Evolutionary conservation across 2,329 filamentous ascomycete species (phyloP).

Genomic region (Drechslerella coelobrocha): DNA sequence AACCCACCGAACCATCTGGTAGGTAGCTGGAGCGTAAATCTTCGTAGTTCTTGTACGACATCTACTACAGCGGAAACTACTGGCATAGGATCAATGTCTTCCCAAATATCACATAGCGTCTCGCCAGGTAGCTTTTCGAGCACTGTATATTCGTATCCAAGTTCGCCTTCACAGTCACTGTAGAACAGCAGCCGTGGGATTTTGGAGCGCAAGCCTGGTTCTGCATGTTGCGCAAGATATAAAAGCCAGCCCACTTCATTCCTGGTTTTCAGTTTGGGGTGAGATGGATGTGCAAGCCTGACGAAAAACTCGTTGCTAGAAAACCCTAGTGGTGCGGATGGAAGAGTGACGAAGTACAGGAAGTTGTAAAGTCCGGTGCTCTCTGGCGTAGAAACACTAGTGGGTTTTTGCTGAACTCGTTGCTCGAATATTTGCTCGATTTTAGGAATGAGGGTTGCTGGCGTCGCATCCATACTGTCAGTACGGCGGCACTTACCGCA

Average conservation of each 20-base stretch:
- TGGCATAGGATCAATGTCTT: conserved; percentile 21
- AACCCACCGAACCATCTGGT: conserved; percentile 32
- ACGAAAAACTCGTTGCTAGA: conserved; percentile 37
- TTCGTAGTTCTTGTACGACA: conserved; percentile 23
- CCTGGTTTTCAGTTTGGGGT: conserved; percentile 38
- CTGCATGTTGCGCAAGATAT: conserved; percentile 24
- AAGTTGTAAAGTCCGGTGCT: conserved; percentile 30
- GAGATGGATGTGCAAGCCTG: conserved; percentile 25
- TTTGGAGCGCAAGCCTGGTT: conserved; percentile 8
- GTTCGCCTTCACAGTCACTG: conserved; percentile 23
- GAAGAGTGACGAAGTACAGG: conserved; percentile 30
- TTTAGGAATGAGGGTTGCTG: conserved; percentile 17
- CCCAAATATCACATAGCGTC: conserved; percentile 39
- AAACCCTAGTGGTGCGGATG: conserved; percentile 17
- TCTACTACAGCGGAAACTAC: conserved; percentile 36
- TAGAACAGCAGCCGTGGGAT: conserved; percentile 33
- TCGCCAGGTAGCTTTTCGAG: conserved; percentile 37
- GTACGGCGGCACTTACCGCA: too few species aligned
- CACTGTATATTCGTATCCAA: conserved; percentile 30
- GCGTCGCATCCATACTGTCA: too few species aligned
- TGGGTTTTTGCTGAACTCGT: conserved; percentile 17
- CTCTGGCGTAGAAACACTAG: conserved; percentile 25
- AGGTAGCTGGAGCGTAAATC: conserved; percentile 22
- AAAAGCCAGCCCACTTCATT: conserved; percentile 38
- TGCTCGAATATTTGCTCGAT: conserved; percentile 29